Evolutionary conservation across 2,329 filamentous ascomycete species (phyloP), one percentile per base, ranked within the genome.

Genomic region (Onygena corvina): DNA sequence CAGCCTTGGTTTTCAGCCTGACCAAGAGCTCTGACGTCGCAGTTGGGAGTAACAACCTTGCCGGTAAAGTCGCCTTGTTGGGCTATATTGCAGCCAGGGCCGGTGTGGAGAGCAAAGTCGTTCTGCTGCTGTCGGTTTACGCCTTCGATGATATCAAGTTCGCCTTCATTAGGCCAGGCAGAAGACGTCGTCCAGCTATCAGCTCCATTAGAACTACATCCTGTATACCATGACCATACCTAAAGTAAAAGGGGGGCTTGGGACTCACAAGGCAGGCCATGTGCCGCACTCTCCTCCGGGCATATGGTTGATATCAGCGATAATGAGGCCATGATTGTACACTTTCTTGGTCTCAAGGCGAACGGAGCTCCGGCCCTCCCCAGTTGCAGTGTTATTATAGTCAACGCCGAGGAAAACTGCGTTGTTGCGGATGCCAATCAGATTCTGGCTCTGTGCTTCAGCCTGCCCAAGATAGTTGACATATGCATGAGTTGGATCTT

Each of bases 81-180:
- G 55, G 62, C 61, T 59, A 85, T 74, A 21, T 63, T 64, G 69
- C 84, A 88, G 42, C 76, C 76, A 2, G 70, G 55, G 7, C 66
- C 65, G 1, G 84, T 86, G 70, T 86, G 81, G 12, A 92, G 72
- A 29, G 83, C 81, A 66, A 87, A 72, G 40, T 72, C 65, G 63
- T 84, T 77, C 51, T 71, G 66, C 2, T 67, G 61, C 53, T 79
- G 74, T 18, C 71, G 67, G 67, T 86, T 85, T 57, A 87, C 81
- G 31, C 83, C 84, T 68, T 89, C 85, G 57, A 89, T 78, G 58
- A 89, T 83, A 63, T 90, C 85, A 58, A 90, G 84, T 67, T 89
- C 85, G 42, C 84, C 84, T 5, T 71, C 70, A 35, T 62, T 63
- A 1, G 85, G 85, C 85, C 85, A 89, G 59, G 75, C 66, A n/a